A percentile compares a stretch with the other conserved stretches of the same genome.
Evolutionary conservation across 2,329 filamentous ascomycete species (phyloP).

Genomic region (Botryotinia globosa): DNA sequence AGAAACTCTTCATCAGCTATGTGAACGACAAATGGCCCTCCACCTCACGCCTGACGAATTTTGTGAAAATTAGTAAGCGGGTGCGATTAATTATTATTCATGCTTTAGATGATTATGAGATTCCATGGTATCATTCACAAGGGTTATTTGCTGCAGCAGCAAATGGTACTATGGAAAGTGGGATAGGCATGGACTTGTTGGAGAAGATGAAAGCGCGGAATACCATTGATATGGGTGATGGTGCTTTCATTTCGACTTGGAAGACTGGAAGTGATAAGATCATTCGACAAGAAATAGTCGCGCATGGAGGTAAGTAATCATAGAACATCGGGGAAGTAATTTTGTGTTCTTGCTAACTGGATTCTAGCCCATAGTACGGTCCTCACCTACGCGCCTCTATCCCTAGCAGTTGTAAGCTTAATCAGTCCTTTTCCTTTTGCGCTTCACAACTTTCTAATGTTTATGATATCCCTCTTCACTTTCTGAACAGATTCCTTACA

Average conservation of each 20-base stretch:
- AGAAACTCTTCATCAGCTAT: slow-evolving; percentile 57
- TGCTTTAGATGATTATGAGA: slow-evolving; percentile 77
- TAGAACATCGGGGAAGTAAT: slow-evolving; percentile 23
- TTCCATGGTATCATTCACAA: slow-evolving; percentile 70
- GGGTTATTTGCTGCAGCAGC: slow-evolving; percentile 60
- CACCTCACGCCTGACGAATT: slow-evolving; percentile 58
- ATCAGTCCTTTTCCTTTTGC: neutral
- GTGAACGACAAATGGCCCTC: slow-evolving; percentile 84
- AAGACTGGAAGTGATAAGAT: slow-evolving; percentile 35
- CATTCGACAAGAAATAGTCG: slow-evolving; percentile 38
- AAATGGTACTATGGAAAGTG: slow-evolving; percentile 46
- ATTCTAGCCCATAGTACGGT: slow-evolving; percentile 65
- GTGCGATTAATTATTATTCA: slow-evolving; percentile 73
- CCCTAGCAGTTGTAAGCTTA: slow-evolving; percentile 51
- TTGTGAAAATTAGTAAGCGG: slow-evolving; percentile 51
- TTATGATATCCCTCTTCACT: neutral
- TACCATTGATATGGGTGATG: slow-evolving; percentile 38
- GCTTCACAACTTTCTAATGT: no score
- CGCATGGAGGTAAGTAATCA: slow-evolving; percentile 35
- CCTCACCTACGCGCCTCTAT: slow-evolving; percentile 61
- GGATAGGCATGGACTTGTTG: slow-evolving; percentile 31
- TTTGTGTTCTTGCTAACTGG: slow-evolving; percentile 5
- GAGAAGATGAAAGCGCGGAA: slow-evolving; percentile 36
- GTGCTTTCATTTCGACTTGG: slow-evolving; percentile 38
- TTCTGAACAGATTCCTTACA: neutral